These are phyloP conservation scores for Eucalyptus shirleyi DNA, from an alignment of 345 rosid species.

Conservation along the genomic window DNA sequence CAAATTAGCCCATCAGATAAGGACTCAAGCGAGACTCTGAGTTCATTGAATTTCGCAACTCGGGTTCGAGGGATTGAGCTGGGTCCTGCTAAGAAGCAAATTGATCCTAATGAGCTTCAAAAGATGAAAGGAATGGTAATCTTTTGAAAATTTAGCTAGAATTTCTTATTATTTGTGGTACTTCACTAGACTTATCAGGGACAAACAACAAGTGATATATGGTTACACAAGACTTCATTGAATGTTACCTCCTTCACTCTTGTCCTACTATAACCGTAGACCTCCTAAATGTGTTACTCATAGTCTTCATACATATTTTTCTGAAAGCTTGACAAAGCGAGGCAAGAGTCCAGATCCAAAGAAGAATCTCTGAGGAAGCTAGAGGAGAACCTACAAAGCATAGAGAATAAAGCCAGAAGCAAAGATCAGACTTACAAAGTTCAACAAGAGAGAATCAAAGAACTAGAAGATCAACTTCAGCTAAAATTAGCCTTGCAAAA, in stretches of 20 bases:
- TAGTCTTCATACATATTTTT: background rate
- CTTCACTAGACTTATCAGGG: background rate
- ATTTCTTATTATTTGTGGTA: background rate
- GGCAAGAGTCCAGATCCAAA: constrained; percentile 67
- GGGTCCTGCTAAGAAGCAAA: constrained; percentile 77
- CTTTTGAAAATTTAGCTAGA: background rate
- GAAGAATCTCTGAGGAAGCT: constrained; percentile 69
- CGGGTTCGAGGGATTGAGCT: constrained; percentile 85
- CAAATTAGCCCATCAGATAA: constrained; percentile 92
- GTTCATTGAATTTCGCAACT: constrained; percentile 85
- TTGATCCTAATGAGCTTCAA: constrained; percentile 70
- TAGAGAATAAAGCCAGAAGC: constrained; percentile 58
- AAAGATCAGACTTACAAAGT: constrained; percentile 48
- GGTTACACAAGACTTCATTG: background rate
- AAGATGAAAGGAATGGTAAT: constrained; percentile 66
- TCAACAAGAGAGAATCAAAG: constrained; percentile 72
- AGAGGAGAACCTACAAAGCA: constrained; percentile 64
- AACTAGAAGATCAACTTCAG: constrained; percentile 74
- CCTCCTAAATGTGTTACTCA: background rate
- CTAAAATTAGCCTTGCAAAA: constrained; percentile 21
- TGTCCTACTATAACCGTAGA: background rate
- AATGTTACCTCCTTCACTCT: background rate
- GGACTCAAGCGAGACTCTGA: constrained; percentile 76
- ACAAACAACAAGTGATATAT: background rate
- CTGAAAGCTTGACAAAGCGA: constrained; percentile 65